phyloP scores from a whole-genome alignment of 495 filamentous ascomycete genomes.

The Glutinoglossum americanum region DNA sequence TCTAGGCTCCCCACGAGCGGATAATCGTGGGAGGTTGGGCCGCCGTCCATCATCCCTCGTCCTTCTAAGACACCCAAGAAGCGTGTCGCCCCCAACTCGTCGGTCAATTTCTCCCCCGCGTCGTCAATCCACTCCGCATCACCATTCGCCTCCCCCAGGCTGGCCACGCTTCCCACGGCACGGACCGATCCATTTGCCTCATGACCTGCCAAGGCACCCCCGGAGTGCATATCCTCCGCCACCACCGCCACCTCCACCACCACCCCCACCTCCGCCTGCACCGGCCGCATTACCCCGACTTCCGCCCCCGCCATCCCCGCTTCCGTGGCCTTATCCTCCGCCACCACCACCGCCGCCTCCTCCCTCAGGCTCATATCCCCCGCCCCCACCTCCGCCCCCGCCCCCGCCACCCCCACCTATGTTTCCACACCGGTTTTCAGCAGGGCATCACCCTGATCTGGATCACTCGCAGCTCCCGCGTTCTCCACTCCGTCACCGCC shows the following conservation, averaged over 20 bases:
- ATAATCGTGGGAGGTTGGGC: background rate
- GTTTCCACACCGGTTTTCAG: background rate
- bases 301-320: background rate
- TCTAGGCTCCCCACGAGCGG: background rate
- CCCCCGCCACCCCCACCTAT: background rate
- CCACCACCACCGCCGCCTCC: background rate
- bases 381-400: background rate
- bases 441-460: background rate
- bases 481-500: background rate
- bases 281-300: background rate
- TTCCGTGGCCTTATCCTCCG: background rate
- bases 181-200: background rate
- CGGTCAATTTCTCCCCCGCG: background rate
- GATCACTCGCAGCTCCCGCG: background rate
- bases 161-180: constrained; percentile 1
- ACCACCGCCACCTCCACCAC: background rate
- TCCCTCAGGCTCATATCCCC: background rate
- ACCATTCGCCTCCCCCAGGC: background rate
- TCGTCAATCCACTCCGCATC: background rate
- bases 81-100: background rate
- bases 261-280: background rate
- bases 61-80: background rate
- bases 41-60: background rate
- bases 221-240: background rate
- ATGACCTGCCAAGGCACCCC: background rate